Evolutionary conservation across 1,139 yeast genomes (phyloP).

Genomic region (Pichia sp.): DNA sequence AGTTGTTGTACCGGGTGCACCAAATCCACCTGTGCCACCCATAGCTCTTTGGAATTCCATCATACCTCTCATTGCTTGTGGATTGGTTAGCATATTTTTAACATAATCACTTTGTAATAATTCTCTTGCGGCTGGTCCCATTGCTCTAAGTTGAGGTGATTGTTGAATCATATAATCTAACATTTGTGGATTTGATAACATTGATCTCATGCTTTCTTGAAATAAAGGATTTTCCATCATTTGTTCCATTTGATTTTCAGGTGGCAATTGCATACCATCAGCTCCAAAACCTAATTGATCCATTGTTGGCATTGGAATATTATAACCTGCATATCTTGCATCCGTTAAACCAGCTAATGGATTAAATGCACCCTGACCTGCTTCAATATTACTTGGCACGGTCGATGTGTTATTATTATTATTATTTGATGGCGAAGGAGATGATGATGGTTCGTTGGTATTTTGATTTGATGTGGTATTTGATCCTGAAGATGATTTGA

Average conservation of each 20-base stretch:
- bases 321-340: conserved; percentile 89
- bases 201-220: conserved; percentile 73
- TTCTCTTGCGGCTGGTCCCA: conserved; percentile 88
- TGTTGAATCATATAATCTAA: conserved; percentile 76
- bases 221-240: conserved; percentile 80
- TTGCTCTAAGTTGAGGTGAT: conserved; percentile 73
- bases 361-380: conserved; percentile 87
- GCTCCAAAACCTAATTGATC: conserved; percentile 63
- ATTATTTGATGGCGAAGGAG: conserved; percentile 19
- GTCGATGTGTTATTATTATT: conserved; percentile 26
- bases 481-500: too few relatives aligned
- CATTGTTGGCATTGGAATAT: conserved; percentile 77
- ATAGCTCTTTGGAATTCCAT: conserved; percentile 59
- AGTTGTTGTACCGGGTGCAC: conserved; percentile 29
- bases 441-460: conserved; percentile 2
- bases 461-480: too few relatives aligned
- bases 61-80: conserved; percentile 78
- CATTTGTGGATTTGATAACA: conserved; percentile 76
- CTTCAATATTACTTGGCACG: conserved; percentile 70
- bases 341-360: conserved; percentile 90
- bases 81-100: conserved; percentile 80
- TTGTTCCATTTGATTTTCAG: conserved; percentile 62
- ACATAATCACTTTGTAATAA: conserved; percentile 80
- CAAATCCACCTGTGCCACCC: conserved; percentile 27
- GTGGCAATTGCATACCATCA: conserved; percentile 79